Percentiles rank a stretch among this genome's conserved stretches.
phyloP scores from a whole-genome alignment of 306 rosid genomes.

The Quercus suber region DNA sequence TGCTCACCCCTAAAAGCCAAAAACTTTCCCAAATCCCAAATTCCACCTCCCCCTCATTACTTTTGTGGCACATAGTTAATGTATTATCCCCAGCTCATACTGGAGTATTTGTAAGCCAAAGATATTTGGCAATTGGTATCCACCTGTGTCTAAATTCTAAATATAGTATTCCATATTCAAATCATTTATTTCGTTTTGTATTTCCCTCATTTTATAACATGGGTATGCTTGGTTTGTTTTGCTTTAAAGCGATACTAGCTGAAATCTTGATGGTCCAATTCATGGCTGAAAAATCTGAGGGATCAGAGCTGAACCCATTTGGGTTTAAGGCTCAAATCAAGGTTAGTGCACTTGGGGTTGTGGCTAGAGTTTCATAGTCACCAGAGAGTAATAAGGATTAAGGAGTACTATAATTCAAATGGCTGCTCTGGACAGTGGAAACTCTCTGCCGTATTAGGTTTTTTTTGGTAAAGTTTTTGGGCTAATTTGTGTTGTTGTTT shows the following conservation, averaged over 20 bases:
- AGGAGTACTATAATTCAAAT: constrained; percentile 17
- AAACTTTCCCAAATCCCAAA: too few relatives aligned
- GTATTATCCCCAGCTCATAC: neutral
- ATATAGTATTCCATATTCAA: neutral
- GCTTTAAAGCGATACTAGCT: constrained; percentile 25
- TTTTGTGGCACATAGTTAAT: neutral
- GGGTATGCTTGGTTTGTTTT: constrained; percentile 39
- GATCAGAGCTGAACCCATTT: constrained; percentile 18
- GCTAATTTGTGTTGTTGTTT: too few relatives aligned
- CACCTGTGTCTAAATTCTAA: neutral
- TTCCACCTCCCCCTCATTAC: too few relatives aligned
- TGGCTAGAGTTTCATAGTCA: constrained; percentile 13
- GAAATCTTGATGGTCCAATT: constrained; percentile 43
- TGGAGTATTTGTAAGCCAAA: neutral
- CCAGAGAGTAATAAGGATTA: neutral
- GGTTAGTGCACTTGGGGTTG: constrained; percentile 2
- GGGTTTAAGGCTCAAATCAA: constrained; percentile 17
- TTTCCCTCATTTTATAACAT: constrained; percentile 16
- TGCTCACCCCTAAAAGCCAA: too few relatives aligned
- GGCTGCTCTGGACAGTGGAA: constrained; percentile 19
- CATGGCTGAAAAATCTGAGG: constrained; percentile 30
- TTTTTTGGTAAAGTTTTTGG: too few relatives aligned
- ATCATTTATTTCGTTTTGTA: neutral
- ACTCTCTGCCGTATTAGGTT: too few relatives aligned
- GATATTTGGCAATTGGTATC: neutral